phyloP scores from a whole-genome alignment of 495 filamentous ascomycete species.

The Pyronema domesticum region DNA sequence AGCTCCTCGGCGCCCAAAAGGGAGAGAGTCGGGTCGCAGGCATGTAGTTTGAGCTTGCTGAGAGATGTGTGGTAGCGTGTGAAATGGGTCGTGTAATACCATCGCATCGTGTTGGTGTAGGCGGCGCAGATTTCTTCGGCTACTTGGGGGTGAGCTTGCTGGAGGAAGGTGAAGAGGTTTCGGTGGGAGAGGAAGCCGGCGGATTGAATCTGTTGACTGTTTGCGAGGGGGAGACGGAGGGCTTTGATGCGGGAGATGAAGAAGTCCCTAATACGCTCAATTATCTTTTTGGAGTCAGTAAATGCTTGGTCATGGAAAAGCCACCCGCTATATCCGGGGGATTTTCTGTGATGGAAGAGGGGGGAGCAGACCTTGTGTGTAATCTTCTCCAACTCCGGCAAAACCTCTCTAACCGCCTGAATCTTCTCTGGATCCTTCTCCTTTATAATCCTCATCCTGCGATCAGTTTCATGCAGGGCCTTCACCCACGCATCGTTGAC shows the following conservation, averaged over 20 bases:
- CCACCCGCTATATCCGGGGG: neutral
- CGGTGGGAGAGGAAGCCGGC: slow-evolving; percentile 72
- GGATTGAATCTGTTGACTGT: slow-evolving; percentile 89
- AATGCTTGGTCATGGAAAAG: slow-evolving; percentile 8
- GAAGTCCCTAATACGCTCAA: slow-evolving; percentile 85
- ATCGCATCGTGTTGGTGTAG: slow-evolving; percentile 96
- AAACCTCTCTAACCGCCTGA: slow-evolving; percentile 66
- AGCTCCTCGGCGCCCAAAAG: too few species aligned
- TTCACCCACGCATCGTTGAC: slow-evolving; percentile 85
- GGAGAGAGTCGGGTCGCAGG: slow-evolving; percentile 3
- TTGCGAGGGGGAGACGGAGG: slow-evolving; percentile 79
- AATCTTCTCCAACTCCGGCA: slow-evolving; percentile 65
- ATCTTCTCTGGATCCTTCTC: slow-evolving; percentile 40
- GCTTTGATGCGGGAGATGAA: slow-evolving; percentile 86
- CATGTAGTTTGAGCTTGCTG: slow-evolving; percentile 64
- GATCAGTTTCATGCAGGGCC: slow-evolving; percentile 68
- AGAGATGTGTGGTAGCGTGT: slow-evolving; percentile 69
- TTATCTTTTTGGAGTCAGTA: slow-evolving; percentile 35
- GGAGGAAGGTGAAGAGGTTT: slow-evolving; percentile 70
- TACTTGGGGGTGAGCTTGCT: slow-evolving; percentile 55
- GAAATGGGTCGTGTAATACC: slow-evolving; percentile 92
- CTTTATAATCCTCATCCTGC: slow-evolving; percentile 53
- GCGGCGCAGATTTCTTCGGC: slow-evolving; percentile 80
- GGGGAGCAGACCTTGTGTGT: slow-evolving; percentile 47
- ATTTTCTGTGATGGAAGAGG: neutral